Percentiles rank a stretch among this genome's conserved stretches.
These are phyloP conservation scores for Pleurozium schreberi DNA, from an alignment of 225 moss, liverwort and hornwort species.

Conservation along the genomic window DNA sequence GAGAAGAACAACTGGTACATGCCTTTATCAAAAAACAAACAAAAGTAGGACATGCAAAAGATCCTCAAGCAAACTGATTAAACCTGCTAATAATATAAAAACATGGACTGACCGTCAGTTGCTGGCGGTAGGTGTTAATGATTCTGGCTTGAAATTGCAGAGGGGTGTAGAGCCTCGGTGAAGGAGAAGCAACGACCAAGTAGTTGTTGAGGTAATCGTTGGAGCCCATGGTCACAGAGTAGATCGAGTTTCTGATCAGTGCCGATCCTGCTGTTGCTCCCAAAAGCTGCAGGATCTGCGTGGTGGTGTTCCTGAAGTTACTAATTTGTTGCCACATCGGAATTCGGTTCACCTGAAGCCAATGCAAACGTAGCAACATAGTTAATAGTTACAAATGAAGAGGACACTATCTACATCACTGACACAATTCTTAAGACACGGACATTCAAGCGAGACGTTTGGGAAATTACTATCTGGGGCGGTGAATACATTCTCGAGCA, in stretches of 20 bases:
- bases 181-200: slow-evolving; percentile 26
- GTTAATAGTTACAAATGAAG: too few relatives aligned
- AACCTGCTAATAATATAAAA: not conserved
- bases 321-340: slow-evolving; percentile 37
- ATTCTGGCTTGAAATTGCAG: slow-evolving; percentile 19
- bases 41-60: not conserved
- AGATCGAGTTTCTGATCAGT: slow-evolving; percentile 23
- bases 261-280: slow-evolving; percentile 17
- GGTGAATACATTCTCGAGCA: not conserved
- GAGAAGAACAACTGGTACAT: not conserved
- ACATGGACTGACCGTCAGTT: slow-evolving; percentile 17
- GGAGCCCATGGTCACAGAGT: slow-evolving; percentile 48
- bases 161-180: slow-evolving; percentile 13
- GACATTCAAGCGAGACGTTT: not conserved
- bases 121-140: slow-evolving; percentile 30
- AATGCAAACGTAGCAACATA: not conserved
- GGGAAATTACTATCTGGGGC: not conserved
- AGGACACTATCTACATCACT: not conserved
- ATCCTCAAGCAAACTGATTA: not conserved
- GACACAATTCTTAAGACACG: not conserved
- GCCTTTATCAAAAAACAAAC: too few relatives aligned
- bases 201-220: slow-evolving; percentile 72
- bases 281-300: slow-evolving; percentile 17
- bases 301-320: slow-evolving; percentile 25
- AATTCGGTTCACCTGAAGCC: slow-evolving; percentile 35